Base-by-base conservation (phyloP, 371 early-diverging fungal genomes). In the Actinomortierella ambigua region DNA sequence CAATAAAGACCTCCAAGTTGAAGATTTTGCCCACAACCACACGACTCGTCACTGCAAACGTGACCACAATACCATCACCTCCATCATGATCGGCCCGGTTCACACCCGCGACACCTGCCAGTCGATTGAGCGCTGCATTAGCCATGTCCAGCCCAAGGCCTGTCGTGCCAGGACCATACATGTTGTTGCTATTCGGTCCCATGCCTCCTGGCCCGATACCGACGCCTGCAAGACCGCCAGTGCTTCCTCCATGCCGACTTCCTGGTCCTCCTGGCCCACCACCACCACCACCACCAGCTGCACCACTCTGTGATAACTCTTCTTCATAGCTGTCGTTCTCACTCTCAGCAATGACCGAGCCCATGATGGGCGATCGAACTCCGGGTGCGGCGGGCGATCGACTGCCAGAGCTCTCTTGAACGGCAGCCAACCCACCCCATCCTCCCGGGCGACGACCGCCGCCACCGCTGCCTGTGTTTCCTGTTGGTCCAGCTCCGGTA, bases 1-100 rank as follows among this genome's bases (percentile, higher is more conserved):
- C 89, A 66, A 91, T 81, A 57, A 90, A 87, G 39, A 90, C 80
- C 55, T 91, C 87, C 0, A 92, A 79, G 2, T 87, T 84, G 66
- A 93, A 93, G 11, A 86, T 79, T 51, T 87, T 88, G 11, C 89
- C 88, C 0, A 88, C 81, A 20, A 69, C 61, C 22, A 84, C 82
- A 15, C 80, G 78, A 20, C 81, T 70, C 47, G 76, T 63, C 13
- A 85, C 86, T 8, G 90, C 81, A 65, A 91, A 89, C 0, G 89
- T 88, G 2, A 90, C 79, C 13, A 88, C 83, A 69, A 91, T 82
- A 14, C 87, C 91, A 63, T 83, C 84, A 0, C 65, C 77, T 41
- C 29, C 61, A 34, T 73, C 73, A 9, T 66, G 57, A 4, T 73
- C 73, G 2, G 61, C 26, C 8, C 67, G 48, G n/a, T 42, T 59